Base-by-base conservation (phyloP, 352 stramenopile genomes). In the Halophytophthora batemanensis region DNA sequence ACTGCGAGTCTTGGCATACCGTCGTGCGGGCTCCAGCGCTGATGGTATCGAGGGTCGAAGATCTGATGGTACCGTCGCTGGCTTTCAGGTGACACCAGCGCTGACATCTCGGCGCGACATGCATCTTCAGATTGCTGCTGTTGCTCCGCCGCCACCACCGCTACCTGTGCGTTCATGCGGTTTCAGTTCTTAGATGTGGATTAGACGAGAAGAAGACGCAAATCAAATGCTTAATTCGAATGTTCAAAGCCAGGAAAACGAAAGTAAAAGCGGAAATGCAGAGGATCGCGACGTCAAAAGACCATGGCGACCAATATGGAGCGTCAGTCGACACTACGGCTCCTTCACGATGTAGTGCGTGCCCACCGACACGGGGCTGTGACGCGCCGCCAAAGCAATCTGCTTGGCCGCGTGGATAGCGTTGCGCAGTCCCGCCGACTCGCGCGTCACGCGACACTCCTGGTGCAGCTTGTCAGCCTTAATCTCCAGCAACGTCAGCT, bases 281-380 rank as follows among this genome's bases (percentile, higher is more conserved):
- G n/a, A n/a, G n/a, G 25, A 31, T 31, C 25, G 8, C 25, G 4
- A 31, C 25, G 25, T 31, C 25, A 8, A 8, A 31, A 4, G 25
- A 8, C 25, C 25, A 31, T 31, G 25, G 25, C 25, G 25, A 8
- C 25, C 25, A 8, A 8, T 31, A 31, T 4, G 4, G 8, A 31
- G 25, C 25, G 25, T 31, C 25, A n/a, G n/a, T n/a, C n/a, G n/a
- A n/a, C n/a, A n/a, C n/a, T n/a, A 36, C 51, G 55, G 65, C 37
- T 90, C 74, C 18, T 73, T 48, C 39, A 86, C 64, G 14, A 98
- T 71, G 61, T 86, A 97, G 79, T 98, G 94, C 15, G 90, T 94
- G 45, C 94, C 94, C 34, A 93, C 76, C 6, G 85, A 96, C 38
- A 81, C 44, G 12, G 64, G 66, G 56, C 94, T 97, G 19, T 79